phyloP scores from a whole-genome alignment of 2,329 filamentous ascomycete genomes.

The Paracoccidioides brasiliensis region DNA sequence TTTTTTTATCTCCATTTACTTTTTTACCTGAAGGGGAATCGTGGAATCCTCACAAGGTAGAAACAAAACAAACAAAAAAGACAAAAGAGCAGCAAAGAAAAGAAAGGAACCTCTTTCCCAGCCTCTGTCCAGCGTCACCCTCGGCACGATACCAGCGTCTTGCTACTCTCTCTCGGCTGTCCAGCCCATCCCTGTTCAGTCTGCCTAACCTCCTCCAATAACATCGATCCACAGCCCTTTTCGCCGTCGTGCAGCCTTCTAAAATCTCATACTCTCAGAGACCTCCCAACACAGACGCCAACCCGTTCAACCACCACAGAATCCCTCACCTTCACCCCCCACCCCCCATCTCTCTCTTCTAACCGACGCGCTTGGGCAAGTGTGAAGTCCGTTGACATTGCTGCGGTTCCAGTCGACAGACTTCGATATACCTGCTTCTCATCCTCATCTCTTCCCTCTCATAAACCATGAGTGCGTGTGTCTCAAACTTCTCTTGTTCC shows the following conservation, averaged over 20 bases:
- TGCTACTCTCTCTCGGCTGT: background rate
- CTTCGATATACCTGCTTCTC: background rate
- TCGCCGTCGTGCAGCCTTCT: background rate
- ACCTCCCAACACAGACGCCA: background rate
- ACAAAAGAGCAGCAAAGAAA: background rate
- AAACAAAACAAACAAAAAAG: background rate
- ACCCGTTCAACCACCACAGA: background rate
- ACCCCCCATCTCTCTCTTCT: background rate
- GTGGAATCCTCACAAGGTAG: too few species aligned
- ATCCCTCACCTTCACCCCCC: background rate
- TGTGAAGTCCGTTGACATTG: background rate
- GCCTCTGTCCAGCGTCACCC: background rate
- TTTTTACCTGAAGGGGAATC: background rate
- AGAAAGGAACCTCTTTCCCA: background rate
- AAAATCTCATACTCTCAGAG: background rate
- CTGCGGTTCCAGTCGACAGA: background rate
- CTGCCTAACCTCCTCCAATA: background rate
- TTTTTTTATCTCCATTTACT: too few species aligned
- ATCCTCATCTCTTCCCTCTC: conserved; percentile 4
- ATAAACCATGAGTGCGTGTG: conserved; percentile 13
- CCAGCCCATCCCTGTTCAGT: background rate
- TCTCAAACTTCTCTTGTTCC: conserved; percentile 1
- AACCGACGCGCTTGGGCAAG: background rate
- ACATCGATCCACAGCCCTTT: background rate
- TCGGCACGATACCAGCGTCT: background rate